Evolutionary conservation across 495 filamentous ascomycete species (phyloP), one percentile per base, ranked within the genome.

Genomic region (Hypoxylon rickii): DNA sequence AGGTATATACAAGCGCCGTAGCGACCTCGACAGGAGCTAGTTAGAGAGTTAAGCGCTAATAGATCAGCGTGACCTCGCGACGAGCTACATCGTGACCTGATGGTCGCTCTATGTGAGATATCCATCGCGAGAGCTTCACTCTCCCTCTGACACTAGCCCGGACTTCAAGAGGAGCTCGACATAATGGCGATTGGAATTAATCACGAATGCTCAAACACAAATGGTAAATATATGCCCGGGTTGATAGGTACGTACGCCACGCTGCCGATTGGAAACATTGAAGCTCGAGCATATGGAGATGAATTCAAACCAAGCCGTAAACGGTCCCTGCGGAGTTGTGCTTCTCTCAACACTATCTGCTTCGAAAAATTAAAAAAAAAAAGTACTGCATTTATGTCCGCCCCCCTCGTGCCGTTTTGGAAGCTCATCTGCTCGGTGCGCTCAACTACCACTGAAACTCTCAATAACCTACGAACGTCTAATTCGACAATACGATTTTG

Each of bases 311-410:
- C 34, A 38, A 18, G 17, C 13, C 17, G 16, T n/a, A 46, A 39
- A 10, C 22, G 46, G 21, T 45, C 22, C 12, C 26, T 18, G 37
- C 29, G 12, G 39, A 45, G 41, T 21, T 13, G 24, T 33, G 40
- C 42, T 24, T 45, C 51, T 54, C 32, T 46, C 41, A 41, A 54
- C 41, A 54, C 39, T 37, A 44, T 43, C 34, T 29, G 33, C 16
- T 15, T 12, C 31, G 32, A 26, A 24, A n/a, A n/a, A n/a, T n/a
- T n/a, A n/a, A n/a, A n/a, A n/a, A n/a, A 18, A 15, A 46, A 33
- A 32, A 21, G 12, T 39, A 42, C 16, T 46, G 19, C 42, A 54
- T 40, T 8, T 46, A 54, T 29, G 18, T 21, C 31, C 22, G 51
- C 34, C 22, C 34, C 6, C 24, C 24, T 10, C 21, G 12, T 26